Conservation (phyloP, 495 filamentous ascomycete genomes). For the Daldinia vernicosa region DNA sequence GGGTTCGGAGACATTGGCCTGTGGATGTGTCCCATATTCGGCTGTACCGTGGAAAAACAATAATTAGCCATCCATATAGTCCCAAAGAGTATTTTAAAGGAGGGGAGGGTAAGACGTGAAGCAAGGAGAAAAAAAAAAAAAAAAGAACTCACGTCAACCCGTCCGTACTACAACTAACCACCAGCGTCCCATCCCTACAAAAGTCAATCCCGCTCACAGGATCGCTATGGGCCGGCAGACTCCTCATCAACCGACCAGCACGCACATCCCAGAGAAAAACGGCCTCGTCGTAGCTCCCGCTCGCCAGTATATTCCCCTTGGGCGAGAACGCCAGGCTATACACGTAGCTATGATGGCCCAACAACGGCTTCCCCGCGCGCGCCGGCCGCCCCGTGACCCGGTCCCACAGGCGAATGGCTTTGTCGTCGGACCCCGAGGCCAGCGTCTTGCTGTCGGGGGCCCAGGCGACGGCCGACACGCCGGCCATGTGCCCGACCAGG, state of each 20-base stretch:
- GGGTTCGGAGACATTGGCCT: conserved; percentile 91
- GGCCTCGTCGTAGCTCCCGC: conserved; percentile 95
- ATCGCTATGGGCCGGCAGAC: conserved; percentile 92
- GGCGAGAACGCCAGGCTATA: conserved; percentile 93
- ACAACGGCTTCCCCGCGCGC: conserved; percentile 67
- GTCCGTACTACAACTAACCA: conserved; percentile 88
- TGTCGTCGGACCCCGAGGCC: conserved; percentile 94
- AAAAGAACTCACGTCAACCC: conserved; percentile 75
- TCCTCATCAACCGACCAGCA: conserved; percentile 82
- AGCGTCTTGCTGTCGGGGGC: conserved; percentile 84
- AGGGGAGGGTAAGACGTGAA: background rate
- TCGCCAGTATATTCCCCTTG: conserved; percentile 94
- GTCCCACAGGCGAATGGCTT: conserved; percentile 93
- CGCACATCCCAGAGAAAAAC: conserved; percentile 97
- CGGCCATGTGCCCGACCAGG: conserved; percentile 92
- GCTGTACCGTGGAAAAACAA: conserved; percentile 43
- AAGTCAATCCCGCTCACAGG: conserved; percentile 94
- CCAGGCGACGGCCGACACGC: conserved; percentile 91
- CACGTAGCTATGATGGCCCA: conserved; percentile 95
- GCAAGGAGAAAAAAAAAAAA: background rate
- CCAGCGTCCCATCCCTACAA: conserved; percentile 87
- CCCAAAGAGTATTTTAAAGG: background rate
- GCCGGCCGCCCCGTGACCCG: conserved; percentile 72
- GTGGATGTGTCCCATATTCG: conserved; percentile 96
- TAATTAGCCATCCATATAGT: background rate